Evolutionary conservation across 2,329 filamentous ascomycete genomes (phyloP).

Genomic region (Epichloe uncinata): DNA sequence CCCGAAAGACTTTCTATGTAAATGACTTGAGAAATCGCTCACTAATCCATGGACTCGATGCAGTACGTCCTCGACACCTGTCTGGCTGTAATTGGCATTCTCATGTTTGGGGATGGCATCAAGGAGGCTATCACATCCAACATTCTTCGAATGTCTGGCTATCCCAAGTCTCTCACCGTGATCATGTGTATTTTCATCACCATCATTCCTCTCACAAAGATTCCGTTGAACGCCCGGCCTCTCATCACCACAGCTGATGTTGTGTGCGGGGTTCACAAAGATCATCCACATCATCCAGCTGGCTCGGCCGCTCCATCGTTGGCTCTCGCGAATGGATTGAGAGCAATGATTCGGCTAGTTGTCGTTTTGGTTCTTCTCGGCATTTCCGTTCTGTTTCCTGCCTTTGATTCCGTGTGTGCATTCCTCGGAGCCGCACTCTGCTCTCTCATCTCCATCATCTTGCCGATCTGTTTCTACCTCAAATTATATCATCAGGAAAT

Average conservation of each 20-base stretch:
- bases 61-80: conserved; percentile 67
- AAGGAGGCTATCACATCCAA: conserved; percentile 84
- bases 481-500: conserved; percentile 76
- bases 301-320: conserved; percentile 26
- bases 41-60: neutral
- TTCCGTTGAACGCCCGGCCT: conserved; percentile 80
- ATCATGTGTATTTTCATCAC: conserved; percentile 76
- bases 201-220: conserved; percentile 89
- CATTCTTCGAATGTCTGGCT: conserved; percentile 61
- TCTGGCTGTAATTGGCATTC: conserved; percentile 69
- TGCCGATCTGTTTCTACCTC: conserved; percentile 79
- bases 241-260: conserved; percentile 79
- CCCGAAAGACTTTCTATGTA: neutral
- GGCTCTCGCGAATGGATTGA: conserved; percentile 32
- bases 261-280: conserved; percentile 55
- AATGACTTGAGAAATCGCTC: no score
- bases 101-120: conserved; percentile 93
- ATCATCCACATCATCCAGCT: conserved; percentile 21
- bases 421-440: conserved; percentile 82
- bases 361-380: conserved; percentile 59
- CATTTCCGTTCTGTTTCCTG: conserved; percentile 57
- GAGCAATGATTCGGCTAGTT: conserved; percentile 50
- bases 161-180: conserved; percentile 60
- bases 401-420: conserved; percentile 83
- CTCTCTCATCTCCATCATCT: conserved; percentile 84